Evolutionary conservation across 116 monocot genomes (phyloP).

Genomic region (Trichopus zeylanicus): DNA sequence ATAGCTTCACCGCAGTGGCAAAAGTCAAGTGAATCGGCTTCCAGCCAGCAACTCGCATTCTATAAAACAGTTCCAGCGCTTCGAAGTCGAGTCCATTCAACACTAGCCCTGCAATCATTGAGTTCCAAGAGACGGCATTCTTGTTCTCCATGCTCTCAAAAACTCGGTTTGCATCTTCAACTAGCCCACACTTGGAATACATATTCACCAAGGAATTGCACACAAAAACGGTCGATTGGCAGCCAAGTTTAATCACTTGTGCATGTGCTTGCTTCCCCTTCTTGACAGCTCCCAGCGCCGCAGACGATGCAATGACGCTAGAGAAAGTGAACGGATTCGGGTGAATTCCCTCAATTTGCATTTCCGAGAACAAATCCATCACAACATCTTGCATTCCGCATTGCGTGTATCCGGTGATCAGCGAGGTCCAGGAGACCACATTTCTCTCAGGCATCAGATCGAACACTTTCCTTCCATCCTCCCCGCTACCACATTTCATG

Average conservation of each 20-base stretch:
- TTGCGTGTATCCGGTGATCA: slow-evolving; percentile 34
- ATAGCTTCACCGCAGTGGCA: slow-evolving; percentile 50
- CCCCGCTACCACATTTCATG: slow-evolving; percentile 36
- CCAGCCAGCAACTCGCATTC: slow-evolving; percentile 22
- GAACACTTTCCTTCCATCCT: slow-evolving; percentile 35
- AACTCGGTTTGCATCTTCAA: slow-evolving; percentile 31
- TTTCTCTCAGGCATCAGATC: slow-evolving; percentile 45
- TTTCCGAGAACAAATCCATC: slow-evolving; percentile 28
- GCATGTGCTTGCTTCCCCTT: slow-evolving; percentile 37
- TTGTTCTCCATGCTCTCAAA: slow-evolving; percentile 37
- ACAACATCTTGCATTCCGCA: slow-evolving; percentile 20
- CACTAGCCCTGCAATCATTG: slow-evolving; percentile 58
- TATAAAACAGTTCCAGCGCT: slow-evolving; percentile 40
- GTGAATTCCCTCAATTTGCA: slow-evolving; percentile 44
- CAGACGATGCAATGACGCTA: slow-evolving; percentile 36
- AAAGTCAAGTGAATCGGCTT: slow-evolving; percentile 46
- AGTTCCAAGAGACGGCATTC: slow-evolving; percentile 66
- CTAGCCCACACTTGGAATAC: slow-evolving; percentile 61
- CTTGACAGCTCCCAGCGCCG: slow-evolving; percentile 17
- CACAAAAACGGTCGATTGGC: slow-evolving; percentile 28
- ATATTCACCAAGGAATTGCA: slow-evolving; percentile 73
- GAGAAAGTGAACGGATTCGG: slow-evolving; percentile 58
- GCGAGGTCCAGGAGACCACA: slow-evolving; percentile 47
- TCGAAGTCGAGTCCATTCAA: slow-evolving; percentile 36
- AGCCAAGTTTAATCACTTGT: slow-evolving; percentile 39